A percentile compares a stretch with the other conserved stretches of the same genome.
phyloP scores from a whole-genome alignment of 305 asterid species.

The Fraxinus latifolia region DNA sequence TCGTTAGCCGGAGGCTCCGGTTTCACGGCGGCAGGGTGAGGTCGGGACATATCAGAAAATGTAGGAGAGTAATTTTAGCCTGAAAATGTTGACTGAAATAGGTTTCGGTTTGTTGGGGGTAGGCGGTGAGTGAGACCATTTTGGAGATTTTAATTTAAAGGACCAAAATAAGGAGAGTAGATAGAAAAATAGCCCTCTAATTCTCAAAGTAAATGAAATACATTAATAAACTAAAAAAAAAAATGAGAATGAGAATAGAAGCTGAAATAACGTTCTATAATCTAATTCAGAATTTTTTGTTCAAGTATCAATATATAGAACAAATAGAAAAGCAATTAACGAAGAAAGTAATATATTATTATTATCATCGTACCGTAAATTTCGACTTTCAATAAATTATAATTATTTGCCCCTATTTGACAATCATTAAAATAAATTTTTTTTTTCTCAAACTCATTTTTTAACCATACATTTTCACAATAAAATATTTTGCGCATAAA shows the following conservation, averaged over 20 bases:
- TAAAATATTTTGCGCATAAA: too few species aligned
- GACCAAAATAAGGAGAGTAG: neutral
- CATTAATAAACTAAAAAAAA: too few species aligned
- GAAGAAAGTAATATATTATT: neutral
- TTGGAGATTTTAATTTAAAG: neutral
- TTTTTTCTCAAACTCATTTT: neutral
- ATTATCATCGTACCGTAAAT: neutral
- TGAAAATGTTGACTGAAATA: constrained; percentile 27
- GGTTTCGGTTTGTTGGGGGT: constrained; percentile 40
- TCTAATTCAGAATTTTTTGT: neutral
- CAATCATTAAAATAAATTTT: neutral
- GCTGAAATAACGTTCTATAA: neutral
- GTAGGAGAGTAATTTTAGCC: neutral
- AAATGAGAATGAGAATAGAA: neutral
- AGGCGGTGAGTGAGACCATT: constrained; percentile 17
- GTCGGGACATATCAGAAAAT: constrained; percentile 35
- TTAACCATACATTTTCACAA: too few species aligned
- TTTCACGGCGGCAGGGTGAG: constrained; percentile 26
- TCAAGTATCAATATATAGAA: neutral
- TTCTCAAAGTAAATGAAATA: neutral
- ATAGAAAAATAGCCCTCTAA: neutral
- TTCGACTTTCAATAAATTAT: neutral
- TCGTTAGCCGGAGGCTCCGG: constrained; percentile 30
- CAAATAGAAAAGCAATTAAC: neutral
- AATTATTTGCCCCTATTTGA: neutral